Evolutionary conservation across 1,139 yeast species (phyloP), one percentile per base, ranked within the genome.

Genomic region (Chernovozyma sophiae-reginae): DNA sequence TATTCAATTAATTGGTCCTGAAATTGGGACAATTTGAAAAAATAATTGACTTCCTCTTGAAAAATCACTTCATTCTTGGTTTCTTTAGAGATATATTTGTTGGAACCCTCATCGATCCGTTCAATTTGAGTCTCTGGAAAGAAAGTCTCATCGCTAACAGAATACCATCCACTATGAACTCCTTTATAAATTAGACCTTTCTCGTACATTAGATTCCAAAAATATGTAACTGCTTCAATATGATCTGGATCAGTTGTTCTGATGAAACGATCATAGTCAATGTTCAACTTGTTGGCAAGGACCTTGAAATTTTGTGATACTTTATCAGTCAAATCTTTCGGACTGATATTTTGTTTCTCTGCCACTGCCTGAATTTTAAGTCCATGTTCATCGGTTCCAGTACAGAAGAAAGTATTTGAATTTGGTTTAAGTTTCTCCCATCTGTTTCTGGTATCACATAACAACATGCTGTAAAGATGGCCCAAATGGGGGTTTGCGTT

Each of bases 371-470:
- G 95, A 27, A 92, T 90, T 64, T 92, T 92, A 43, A 89, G 64
- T 0, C 99, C 99, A 57, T 92, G 98, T 59, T 92, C 99, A 56
- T 92, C 99, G 0, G 97, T 90, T 1, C 99, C 99, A 0, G 98
- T 92, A 10, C 86, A 74, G 53, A 90, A 72, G 43, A 67, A 75
- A 0, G 86, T 61, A 2, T 55, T 51, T 0, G 46, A 48, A 4
- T 30, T 34, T 0, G 74, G 68, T 13, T 64, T 50, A 5, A 72
- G 60, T 32, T 62, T 65, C 33, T 75, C 76, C 96, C 96, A 90
- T 44, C 96, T 68, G 43, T 71, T 75, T 39, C 83, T 65, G 1
- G 82, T 81, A 60, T 92, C 97, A 34, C 92, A 81, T 27, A 92
- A 61, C 0, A 89, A 68, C 86, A 89, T 85, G 13, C 96, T 78